Evolutionary conservation across 2,329 filamentous ascomycete species (phyloP).

Genomic region (Aspergillus sp.): DNA sequence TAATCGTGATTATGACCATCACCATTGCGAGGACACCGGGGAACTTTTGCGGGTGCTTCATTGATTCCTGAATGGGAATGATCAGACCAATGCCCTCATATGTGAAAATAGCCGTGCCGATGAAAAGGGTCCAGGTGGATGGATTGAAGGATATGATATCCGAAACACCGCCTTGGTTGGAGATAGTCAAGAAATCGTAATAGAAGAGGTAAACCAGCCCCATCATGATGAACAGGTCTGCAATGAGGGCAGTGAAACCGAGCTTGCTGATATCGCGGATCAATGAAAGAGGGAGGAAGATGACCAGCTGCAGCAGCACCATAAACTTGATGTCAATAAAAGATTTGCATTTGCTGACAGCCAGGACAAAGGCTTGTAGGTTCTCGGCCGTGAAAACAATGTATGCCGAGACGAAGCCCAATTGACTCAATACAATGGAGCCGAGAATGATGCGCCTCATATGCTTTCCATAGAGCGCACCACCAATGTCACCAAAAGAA

Average conservation of each 20-base stretch:
- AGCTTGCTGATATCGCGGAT: slow-evolving; percentile 97
- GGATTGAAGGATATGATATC: slow-evolving; percentile 91
- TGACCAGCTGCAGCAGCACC: slow-evolving; percentile 91
- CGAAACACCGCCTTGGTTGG: slow-evolving; percentile 69
- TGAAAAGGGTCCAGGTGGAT: slow-evolving; percentile 93
- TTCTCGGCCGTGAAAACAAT: slow-evolving; percentile 98
- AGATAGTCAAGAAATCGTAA: slow-evolving; percentile 86
- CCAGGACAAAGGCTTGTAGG: slow-evolving; percentile 88
- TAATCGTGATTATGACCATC: slow-evolving; percentile 90
- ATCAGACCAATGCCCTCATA: slow-evolving; percentile 98
- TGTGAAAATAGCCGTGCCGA: slow-evolving; percentile 97
- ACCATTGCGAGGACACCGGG: slow-evolving; percentile 82
- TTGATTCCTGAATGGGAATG: slow-evolving; percentile 96
- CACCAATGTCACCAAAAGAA: slow-evolving; percentile 98
- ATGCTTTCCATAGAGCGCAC: slow-evolving; percentile 84
- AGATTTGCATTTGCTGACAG: slow-evolving; percentile 83
- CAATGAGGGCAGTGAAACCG: slow-evolving; percentile 88
- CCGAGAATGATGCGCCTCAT: slow-evolving; percentile 84
- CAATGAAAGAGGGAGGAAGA: slow-evolving; percentile 91
- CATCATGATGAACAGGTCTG: slow-evolving; percentile 90
- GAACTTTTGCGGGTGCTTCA: slow-evolving; percentile 89
- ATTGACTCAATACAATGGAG: slow-evolving; percentile 92
- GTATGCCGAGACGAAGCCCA: slow-evolving; percentile 92
- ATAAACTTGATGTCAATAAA: slow-evolving; percentile 84
- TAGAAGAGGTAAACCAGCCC: slow-evolving; percentile 94